These are phyloP conservation scores for Waitea zeae DNA, from an alignment of 1,284 basidiomycete genomes.

Conservation along the genomic window DNA sequence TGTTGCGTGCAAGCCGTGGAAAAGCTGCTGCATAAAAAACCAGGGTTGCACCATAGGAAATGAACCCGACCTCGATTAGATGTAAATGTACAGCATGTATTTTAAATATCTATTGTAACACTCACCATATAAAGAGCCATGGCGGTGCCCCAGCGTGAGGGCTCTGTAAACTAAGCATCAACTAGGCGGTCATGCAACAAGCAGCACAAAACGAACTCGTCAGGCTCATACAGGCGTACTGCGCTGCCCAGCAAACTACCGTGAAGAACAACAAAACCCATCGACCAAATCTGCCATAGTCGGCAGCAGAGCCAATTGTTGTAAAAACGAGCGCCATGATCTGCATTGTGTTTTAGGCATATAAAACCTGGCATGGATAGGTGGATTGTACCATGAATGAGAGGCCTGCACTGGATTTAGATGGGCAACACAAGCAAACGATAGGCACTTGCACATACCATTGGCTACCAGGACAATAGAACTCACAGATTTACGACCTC, in stretches of 20 bases:
- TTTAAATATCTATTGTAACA: no score
- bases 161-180: conserved; percentile 18
- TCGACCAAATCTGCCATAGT: conserved; percentile 65
- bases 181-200: conserved; percentile 1
- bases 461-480: conserved; percentile 63
- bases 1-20: conserved; percentile 69
- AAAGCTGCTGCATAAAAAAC: conserved; percentile 76
- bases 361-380: no score
- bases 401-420: no score
- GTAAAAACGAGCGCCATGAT: conserved; percentile 70
- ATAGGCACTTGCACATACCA: conserved; percentile 52
- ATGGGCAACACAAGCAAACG: no score
- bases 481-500: conserved; percentile 51
- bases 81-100: no score
- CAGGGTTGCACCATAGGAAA: conserved; percentile 58
- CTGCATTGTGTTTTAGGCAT: no score
- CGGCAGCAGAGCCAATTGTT: conserved; percentile 65
- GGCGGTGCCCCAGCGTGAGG: conserved; percentile 54
- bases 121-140: conserved; percentile 73
- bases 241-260: conserved; percentile 62
- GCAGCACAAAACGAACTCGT: conserved; percentile 26
- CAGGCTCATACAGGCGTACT: conserved; percentile 60
- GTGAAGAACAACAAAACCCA: conserved; percentile 62
- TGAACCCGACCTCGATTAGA: no score
- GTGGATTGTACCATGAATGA: no score